Conservation (phyloP, 345 rosid genomes). For the Eucalyptus marginata region DNA sequence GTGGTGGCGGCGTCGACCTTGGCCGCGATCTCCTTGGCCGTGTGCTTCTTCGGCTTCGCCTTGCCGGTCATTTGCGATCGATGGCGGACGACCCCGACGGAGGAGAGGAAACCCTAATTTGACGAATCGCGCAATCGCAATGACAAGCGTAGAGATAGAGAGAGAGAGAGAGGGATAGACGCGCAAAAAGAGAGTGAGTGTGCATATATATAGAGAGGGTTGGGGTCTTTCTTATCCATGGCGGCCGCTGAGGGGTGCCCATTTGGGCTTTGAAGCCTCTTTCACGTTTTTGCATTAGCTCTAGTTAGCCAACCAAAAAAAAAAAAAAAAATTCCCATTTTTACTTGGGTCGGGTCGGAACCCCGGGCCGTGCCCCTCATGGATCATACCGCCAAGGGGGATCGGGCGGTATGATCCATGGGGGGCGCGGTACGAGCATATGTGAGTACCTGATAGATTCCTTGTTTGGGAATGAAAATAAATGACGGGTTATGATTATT, state of each 20-base stretch:
- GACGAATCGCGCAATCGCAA: background rate
- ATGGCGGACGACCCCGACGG: background rate
- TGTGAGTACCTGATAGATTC: fast-evolving
- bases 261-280: background rate
- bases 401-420: background rate
- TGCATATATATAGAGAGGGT: background rate
- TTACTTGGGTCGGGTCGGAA: background rate
- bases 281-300: background rate
- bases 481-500: fast-evolving
- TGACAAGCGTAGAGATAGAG: background rate
- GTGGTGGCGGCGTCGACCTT: slow-evolving; percentile 88
- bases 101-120: background rate
- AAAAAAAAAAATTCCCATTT: background rate
- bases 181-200: background rate
- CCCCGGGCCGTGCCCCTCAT: fast-evolving
- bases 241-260: background rate
- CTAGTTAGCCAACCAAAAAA: background rate
- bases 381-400: no score
- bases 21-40: slow-evolving; percentile 86
- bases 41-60: slow-evolving; percentile 99
- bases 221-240: background rate
- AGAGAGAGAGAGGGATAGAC: background rate
- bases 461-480: fast-evolving
- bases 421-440: fast-evolving
- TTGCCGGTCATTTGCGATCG: slow-evolving; percentile 12